These are phyloP conservation scores for Bothriochloa decipiens DNA, from an alignment of 176 grass and related monocot genomes.

Conservation along the genomic window DNA sequence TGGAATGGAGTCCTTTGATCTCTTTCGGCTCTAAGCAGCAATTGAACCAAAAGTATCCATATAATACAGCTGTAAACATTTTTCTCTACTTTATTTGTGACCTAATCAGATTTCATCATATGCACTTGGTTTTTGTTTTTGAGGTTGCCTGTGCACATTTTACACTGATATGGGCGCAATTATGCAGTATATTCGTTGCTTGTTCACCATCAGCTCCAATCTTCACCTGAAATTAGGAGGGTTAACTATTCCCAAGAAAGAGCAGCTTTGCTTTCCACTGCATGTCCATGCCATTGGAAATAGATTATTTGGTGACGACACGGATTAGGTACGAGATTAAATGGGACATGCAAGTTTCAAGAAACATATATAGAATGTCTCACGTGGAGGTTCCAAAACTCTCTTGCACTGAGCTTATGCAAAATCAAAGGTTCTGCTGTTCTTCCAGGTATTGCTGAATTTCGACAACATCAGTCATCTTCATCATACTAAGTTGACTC, in stretches of 20 bases:
- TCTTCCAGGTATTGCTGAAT: conserved; percentile 6
- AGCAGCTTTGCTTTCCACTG: conserved; percentile 38
- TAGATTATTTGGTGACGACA: conserved; percentile 6
- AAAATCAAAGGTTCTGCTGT: conserved; percentile 13
- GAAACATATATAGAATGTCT: not conserved
- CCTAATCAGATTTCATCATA: conserved; percentile 58
- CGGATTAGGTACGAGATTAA: conserved; percentile 27
- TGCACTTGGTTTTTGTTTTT: conserved; percentile 32
- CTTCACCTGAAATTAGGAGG: conserved; percentile 34
- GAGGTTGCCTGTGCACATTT: not conserved
- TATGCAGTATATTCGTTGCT: conserved; percentile 59
- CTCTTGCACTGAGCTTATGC: not conserved
- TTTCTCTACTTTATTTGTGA: conserved; percentile 43
- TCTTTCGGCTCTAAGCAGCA: conserved; percentile 65
- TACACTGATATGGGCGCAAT: conserved; percentile 36
- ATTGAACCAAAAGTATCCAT: conserved; percentile 50
- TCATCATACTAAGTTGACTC: conserved; percentile 3
- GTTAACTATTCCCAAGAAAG: conserved; percentile 50
- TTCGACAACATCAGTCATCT: conserved; percentile 8
- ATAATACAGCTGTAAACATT: conserved; percentile 42
- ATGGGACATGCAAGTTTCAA: not conserved
- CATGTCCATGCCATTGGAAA: conserved; percentile 29
- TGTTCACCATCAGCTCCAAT: conserved; percentile 50
- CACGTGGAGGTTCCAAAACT: not conserved
- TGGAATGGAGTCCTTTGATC: conserved; percentile 57